Evolutionary conservation across 306 rosid species (phyloP).

Genomic region (Medicago truncatula): DNA sequence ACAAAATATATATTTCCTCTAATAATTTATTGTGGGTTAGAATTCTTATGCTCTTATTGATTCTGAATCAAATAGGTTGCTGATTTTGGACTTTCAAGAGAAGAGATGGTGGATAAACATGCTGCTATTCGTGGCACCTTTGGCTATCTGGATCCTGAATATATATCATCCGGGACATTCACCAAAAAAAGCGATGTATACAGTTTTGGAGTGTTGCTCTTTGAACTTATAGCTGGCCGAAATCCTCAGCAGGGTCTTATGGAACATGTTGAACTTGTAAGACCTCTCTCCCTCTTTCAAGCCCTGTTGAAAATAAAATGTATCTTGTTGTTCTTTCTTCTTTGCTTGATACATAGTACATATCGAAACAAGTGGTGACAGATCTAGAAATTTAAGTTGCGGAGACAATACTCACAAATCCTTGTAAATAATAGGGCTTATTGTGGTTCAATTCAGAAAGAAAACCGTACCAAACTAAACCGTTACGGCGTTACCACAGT

Average conservation of each 20-base stretch:
- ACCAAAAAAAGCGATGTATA: slow-evolving; percentile 98
- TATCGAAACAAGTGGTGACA: neutral
- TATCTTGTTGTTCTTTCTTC: neutral
- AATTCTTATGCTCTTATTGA: slow-evolving; percentile 26
- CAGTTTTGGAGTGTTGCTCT: slow-evolving; percentile 94
- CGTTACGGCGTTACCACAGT: too few species aligned
- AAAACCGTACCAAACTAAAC: too few species aligned
- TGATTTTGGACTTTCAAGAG: slow-evolving; percentile 97
- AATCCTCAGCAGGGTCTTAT: slow-evolving; percentile 98
- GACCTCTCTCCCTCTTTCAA: slow-evolving; percentile 47
- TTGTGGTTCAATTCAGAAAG: too few species aligned
- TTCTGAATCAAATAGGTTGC: slow-evolving; percentile 74
- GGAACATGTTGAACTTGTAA: slow-evolving; percentile 97
- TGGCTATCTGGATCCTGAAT: slow-evolving; percentile 96
- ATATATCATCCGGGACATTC: slow-evolving; percentile 83
- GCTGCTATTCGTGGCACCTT: slow-evolving; percentile 89
- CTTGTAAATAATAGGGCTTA: neutral
- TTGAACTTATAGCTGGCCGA: slow-evolving; percentile 91
- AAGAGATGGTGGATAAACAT: slow-evolving; percentile 86
- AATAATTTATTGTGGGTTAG: neutral
- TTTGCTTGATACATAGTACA: neutral
- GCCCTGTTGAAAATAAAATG: neutral
- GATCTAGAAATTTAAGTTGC: neutral
- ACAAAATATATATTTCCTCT: too few species aligned
- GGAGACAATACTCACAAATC: neutral